Conservation (phyloP, 2,329 filamentous ascomycete species). For the Pseudogymnoascus sp. region DNA sequence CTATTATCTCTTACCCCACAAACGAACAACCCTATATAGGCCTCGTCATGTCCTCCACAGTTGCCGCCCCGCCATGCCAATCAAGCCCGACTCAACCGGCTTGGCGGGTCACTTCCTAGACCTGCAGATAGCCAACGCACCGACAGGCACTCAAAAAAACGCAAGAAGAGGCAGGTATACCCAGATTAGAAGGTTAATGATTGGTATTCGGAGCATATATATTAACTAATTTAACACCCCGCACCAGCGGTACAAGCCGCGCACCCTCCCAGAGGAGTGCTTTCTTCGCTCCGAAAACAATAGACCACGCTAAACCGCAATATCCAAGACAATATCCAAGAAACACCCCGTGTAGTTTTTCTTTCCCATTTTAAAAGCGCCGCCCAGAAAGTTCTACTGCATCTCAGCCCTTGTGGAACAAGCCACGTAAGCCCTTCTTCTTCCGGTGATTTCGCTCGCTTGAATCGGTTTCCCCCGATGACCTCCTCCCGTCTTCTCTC, state of each 20-base stretch:
- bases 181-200: neutral
- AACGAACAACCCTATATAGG: neutral
- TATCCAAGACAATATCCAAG: neutral
- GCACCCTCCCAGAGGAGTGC: neutral
- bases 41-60: neutral
- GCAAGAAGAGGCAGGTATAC: neutral
- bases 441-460: neutral
- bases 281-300: neutral
- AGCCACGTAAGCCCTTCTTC: slow-evolving; percentile 12
- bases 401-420: slow-evolving; percentile 12
- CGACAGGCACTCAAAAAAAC: neutral
- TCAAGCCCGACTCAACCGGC: slow-evolving; percentile 1
- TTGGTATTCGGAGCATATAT: neutral
- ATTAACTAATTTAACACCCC: neutral
- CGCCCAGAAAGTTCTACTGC: neutral
- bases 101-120: neutral
- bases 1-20: neutral
- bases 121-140: neutral
- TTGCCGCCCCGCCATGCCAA: neutral
- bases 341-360: neutral
- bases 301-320: neutral
- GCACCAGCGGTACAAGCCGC: neutral
- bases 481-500: slow-evolving; percentile 16
- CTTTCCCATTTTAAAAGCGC: neutral
- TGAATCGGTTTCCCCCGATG: neutral